These are phyloP conservation scores for Didymella arachidicola DNA, from an alignment of 2,329 filamentous ascomycete species.

Conservation along the genomic window DNA sequence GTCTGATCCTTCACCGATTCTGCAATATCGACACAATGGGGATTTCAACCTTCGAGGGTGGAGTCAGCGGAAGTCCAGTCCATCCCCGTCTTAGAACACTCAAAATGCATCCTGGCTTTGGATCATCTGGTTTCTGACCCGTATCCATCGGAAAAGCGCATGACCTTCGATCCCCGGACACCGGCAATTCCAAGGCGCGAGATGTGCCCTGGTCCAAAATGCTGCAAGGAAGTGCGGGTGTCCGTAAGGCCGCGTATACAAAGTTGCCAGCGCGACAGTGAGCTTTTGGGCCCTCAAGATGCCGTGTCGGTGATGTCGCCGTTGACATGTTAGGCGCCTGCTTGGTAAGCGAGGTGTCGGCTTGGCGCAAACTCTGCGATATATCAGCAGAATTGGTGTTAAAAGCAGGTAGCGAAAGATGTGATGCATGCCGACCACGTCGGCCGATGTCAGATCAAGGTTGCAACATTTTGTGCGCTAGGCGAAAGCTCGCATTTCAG, in stretches of 20 bases:
- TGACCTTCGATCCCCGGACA: not conserved
- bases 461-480: constrained; percentile 11
- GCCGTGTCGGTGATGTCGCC: not conserved
- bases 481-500: constrained; percentile 10
- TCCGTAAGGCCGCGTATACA: not conserved
- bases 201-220: not conserved
- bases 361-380: not conserved
- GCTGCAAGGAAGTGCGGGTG: not conserved
- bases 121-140: constrained; percentile 1
- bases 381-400: not conserved
- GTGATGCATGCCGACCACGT: constrained; percentile 3
- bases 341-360: not conserved
- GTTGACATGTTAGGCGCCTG: not conserved
- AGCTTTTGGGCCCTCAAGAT: not conserved
- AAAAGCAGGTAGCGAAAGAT: not conserved
- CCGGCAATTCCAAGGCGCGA: not conserved
- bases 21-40: not conserved
- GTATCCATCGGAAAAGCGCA: not conserved
- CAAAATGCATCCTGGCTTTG: constrained; percentile 1
- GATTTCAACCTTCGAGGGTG: not conserved
- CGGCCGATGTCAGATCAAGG: constrained; percentile 16
- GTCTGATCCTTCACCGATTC: not conserved
- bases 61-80: not conserved
- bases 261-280: not conserved
- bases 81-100: not conserved